These are phyloP conservation scores for Fusarium sp. DNA, from an alignment of 2,329 filamentous ascomycete species.

Conservation along the genomic window DNA sequence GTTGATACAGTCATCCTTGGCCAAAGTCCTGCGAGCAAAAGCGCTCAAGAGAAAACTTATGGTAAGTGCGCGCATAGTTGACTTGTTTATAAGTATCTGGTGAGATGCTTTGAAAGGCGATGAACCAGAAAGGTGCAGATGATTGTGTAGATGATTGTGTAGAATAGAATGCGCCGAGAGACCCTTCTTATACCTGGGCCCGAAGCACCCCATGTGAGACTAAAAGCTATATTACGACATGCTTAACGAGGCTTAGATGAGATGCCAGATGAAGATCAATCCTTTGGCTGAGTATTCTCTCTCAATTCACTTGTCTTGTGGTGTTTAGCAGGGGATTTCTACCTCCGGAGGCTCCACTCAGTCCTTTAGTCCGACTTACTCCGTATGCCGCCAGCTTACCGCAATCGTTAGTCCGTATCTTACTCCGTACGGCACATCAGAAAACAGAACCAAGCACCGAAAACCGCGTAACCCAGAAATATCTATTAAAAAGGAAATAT, in stretches of 20 bases:
- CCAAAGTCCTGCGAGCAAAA: not conserved
- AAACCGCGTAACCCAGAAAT: too few species aligned
- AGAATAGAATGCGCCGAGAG: accelerated
- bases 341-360: not conserved
- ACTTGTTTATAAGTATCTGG: accelerated
- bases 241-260: not conserved
- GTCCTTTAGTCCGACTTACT: not conserved
- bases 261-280: not conserved
- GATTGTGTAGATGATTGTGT: not conserved
- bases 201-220: accelerated
- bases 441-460: too few species aligned
- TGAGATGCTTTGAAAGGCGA: not conserved
- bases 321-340: not conserved
- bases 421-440: slow-evolving; percentile 1
- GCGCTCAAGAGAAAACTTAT: not conserved
- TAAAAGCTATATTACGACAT: not conserved
- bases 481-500: not conserved
- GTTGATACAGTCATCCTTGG: not conserved
- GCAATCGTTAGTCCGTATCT: not conserved
- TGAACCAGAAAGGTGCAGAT: not conserved
- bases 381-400: not conserved
- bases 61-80: not conserved
- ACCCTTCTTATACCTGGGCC: not conserved
- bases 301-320: not conserved
- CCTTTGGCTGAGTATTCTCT: not conserved